These are phyloP conservation scores for Boletellus sp. DNA, from an alignment of 1,284 basidiomycete species.

Conservation along the genomic window DNA sequence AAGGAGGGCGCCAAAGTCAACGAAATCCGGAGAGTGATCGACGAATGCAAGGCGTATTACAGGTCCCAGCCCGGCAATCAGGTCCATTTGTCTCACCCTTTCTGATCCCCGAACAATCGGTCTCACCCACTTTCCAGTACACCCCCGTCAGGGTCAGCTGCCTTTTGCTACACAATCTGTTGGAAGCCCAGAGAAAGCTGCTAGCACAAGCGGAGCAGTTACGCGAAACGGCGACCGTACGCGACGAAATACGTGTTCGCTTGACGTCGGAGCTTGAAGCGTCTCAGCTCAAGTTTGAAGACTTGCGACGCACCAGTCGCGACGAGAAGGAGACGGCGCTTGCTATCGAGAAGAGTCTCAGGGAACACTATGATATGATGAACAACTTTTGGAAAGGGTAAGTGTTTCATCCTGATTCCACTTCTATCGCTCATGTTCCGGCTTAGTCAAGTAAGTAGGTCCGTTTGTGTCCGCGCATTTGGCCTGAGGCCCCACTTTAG, in stretches of 20 bases:
- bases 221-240: constrained; percentile 21
- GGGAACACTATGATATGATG: constrained; percentile 36
- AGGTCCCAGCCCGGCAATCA: constrained; percentile 35
- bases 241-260: constrained; percentile 30
- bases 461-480: not conserved
- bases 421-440: constrained; percentile 15
- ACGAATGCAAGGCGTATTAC: constrained; percentile 38
- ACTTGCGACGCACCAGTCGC: constrained; percentile 27
- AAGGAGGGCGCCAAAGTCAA: constrained; percentile 35
- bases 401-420: constrained; percentile 14
- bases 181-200: constrained; percentile 32
- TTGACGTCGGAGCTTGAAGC: constrained; percentile 29
- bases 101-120: constrained; percentile 4
- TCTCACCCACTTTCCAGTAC: constrained; percentile 21
- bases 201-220: constrained; percentile 26
- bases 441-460: constrained; percentile 38
- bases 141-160: constrained; percentile 34
- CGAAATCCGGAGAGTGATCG: constrained; percentile 36
- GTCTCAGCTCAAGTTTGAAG: constrained; percentile 24
- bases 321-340: constrained; percentile 38
- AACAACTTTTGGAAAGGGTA: constrained; percentile 39
- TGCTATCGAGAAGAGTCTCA: constrained; percentile 34
- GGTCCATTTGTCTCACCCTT: constrained; percentile 23
- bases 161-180: constrained; percentile 30
- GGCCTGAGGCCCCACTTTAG: constrained; percentile 23